These are phyloP conservation scores for Aureobasidium melanogenum DNA, from an alignment of 2,329 filamentous ascomycete species.

Conservation along the genomic window DNA sequence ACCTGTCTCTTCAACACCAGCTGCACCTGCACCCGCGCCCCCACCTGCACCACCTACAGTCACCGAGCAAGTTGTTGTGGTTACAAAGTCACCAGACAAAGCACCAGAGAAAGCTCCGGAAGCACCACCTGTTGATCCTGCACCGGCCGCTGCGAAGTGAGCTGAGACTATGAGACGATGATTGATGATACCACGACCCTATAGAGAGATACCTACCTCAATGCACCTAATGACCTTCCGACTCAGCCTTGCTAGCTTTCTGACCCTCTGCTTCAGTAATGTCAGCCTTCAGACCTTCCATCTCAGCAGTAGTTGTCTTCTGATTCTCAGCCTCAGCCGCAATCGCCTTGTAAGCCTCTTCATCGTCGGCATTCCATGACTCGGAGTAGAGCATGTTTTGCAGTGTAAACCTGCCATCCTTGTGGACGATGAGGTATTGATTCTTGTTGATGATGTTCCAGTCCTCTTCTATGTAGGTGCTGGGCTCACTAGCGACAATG, in stretches of 20 bases:
- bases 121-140: neutral
- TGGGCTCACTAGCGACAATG: conserved; percentile 47
- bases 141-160: neutral
- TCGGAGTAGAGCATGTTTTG: conserved; percentile 26
- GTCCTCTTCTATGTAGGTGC: conserved; percentile 43
- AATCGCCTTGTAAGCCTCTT: neutral
- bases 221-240: neutral
- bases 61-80: neutral
- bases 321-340: neutral
- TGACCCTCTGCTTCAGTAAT: neutral
- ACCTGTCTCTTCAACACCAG: neutral
- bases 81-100: neutral
- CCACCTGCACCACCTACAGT: neutral
- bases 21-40: neutral
- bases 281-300: neutral
- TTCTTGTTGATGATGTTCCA: conserved; percentile 45
- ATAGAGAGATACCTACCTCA: neutral
- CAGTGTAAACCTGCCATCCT: conserved; percentile 26
- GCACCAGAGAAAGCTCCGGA: neutral
- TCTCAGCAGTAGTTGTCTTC: conserved; percentile 19
- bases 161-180: neutral
- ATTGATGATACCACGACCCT: neutral
- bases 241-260: neutral
- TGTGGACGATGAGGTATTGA: conserved; percentile 32
- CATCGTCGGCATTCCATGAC: conserved; percentile 32